These are phyloP conservation scores for Xanthoconium purpureum DNA, from an alignment of 768 basidiomycete species.

Conservation along the genomic window DNA sequence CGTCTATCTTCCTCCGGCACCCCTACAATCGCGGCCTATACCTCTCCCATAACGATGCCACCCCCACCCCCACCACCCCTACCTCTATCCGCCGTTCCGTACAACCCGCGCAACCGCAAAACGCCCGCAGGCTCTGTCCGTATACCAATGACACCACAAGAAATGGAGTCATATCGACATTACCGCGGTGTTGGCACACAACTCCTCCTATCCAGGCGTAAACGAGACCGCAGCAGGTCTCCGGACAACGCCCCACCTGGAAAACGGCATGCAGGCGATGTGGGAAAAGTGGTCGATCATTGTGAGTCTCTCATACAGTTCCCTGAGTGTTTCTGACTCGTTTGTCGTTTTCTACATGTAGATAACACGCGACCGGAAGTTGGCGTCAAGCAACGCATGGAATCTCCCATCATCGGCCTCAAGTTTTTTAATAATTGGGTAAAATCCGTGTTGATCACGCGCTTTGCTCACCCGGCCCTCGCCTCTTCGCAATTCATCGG, in stretches of 20 bases:
- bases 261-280: conserved; percentile 64
- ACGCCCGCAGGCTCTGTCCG: conserved; percentile 62
- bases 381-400: conserved; percentile 75
- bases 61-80: conserved; percentile 16
- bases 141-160: conserved; percentile 58
- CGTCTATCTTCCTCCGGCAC: conserved; percentile 36
- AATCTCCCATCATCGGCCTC: conserved; percentile 93
- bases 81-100: conserved; percentile 44
- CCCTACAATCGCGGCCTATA: conserved; percentile 25
- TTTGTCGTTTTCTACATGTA: conserved; percentile 28
- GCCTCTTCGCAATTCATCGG: conserved; percentile 33
- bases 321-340: conserved; percentile 2
- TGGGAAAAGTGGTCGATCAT: conserved; percentile 70
- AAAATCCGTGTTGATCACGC: conserved; percentile 92
- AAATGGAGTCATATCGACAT: conserved; percentile 57
- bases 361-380: conserved; percentile 95
- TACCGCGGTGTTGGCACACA: conserved; percentile 56
- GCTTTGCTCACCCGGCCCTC: conserved; percentile 76
- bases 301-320: conserved; percentile 48
- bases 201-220: conserved; percentile 50
- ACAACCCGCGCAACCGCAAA: conserved; percentile 60
- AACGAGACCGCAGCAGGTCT: conserved; percentile 42
- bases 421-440: conserved; percentile 99
- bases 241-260: conserved; percentile 39
- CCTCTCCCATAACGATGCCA: conserved; percentile 34